phyloP scores from a whole-genome alignment of 768 basidiomycete genomes.

The Kwoniella sp. region DNA sequence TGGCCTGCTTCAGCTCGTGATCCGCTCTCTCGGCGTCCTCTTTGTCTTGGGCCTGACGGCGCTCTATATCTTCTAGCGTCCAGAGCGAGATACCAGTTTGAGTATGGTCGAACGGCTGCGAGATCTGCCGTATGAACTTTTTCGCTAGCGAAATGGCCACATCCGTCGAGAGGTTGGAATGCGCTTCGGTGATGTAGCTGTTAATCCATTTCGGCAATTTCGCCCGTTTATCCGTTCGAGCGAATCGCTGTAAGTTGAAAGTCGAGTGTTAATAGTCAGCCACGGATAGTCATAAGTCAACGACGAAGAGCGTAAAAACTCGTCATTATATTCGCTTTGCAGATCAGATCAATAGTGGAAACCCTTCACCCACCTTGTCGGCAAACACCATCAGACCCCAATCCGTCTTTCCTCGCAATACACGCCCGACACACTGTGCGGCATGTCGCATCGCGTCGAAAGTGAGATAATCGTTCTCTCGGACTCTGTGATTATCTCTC shows the following conservation, averaged over 20 bases:
- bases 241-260: conserved; percentile 44
- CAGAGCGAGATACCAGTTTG: conserved; percentile 92
- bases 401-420: conserved; percentile 96
- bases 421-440: conserved; percentile 97
- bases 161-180: conserved; percentile 95
- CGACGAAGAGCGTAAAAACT: too few species aligned
- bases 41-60: conserved; percentile 78
- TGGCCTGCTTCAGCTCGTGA: conserved; percentile 7
- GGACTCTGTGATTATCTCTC: conserved; percentile 95
- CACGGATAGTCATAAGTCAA: not conserved
- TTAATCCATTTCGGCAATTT: conserved; percentile 99
- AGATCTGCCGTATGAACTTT: conserved; percentile 96
- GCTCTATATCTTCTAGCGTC: conserved; percentile 89
- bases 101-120: conserved; percentile 95
- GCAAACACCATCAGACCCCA: conserved; percentile 99
- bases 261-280: not conserved
- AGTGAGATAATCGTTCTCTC: conserved; percentile 96
- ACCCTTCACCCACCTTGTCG: conserved; percentile 71
- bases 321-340: not conserved
- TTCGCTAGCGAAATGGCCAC: conserved; percentile 95
- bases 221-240: conserved; percentile 63
- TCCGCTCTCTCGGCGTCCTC: conserved; percentile 61
- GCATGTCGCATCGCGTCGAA: conserved; percentile 99
- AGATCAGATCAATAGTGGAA: not conserved
- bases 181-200: conserved; percentile 97